Evolutionary conservation across 345 rosid species (phyloP).

Genomic region (Euphorbia pulcherrima): DNA sequence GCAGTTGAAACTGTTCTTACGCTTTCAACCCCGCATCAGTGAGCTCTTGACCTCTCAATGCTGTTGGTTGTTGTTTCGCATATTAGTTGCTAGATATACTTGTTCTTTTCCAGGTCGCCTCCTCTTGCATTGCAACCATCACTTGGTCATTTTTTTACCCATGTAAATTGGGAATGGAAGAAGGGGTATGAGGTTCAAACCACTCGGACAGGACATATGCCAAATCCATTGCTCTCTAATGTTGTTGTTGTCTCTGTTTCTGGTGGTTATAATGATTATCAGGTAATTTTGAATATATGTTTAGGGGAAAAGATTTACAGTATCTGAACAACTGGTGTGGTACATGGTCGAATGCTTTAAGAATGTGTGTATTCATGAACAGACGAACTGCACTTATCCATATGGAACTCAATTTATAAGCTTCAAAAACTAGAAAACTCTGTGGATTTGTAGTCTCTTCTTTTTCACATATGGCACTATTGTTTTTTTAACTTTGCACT

Average conservation of each 20-base stretch:
- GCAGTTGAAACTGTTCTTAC: constrained; percentile 85
- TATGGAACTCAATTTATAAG: background rate
- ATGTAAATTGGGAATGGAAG: constrained; percentile 79
- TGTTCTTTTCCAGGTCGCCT: constrained; percentile 71
- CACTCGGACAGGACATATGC: constrained; percentile 45
- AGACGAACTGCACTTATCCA: background rate
- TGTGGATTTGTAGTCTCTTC: background rate
- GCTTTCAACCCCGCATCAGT: constrained; percentile 97
- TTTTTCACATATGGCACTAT: background rate
- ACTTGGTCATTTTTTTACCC: constrained; percentile 72
- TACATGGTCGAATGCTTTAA: constrained; percentile 8
- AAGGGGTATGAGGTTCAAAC: constrained; percentile 63
- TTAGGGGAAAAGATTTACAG: background rate
- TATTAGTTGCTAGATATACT: constrained; percentile 25
- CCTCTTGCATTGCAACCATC: constrained; percentile 98
- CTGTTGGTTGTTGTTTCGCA: constrained; percentile 19
- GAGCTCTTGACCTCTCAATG: constrained; percentile 33
- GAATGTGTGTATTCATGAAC: background rate
- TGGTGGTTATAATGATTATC: constrained; percentile 90
- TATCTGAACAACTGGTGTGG: background rate
- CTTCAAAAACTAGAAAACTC: background rate
- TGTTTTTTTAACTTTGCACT: background rate
- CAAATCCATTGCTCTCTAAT: constrained; percentile 66
- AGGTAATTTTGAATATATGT: constrained; percentile 43
- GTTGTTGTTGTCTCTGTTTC: constrained; percentile 78